A percentile compares a stretch with the other conserved stretches of the same genome.
These are phyloP conservation scores for Dacryopinax primogenitus DNA, from an alignment of 768 basidiomycete species.

Conservation along the genomic window DNA sequence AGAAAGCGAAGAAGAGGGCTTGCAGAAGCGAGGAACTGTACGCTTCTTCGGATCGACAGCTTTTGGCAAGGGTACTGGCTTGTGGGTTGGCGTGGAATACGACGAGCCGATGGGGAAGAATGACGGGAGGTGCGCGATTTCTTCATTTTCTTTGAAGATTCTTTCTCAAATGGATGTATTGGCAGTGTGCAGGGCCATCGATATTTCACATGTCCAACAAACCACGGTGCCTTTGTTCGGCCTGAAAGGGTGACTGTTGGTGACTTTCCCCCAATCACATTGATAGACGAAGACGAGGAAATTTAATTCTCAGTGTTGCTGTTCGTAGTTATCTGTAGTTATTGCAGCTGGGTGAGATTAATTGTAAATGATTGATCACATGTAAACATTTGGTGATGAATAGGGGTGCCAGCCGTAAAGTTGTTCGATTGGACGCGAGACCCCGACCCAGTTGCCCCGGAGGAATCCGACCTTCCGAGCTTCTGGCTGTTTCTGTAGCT, in stretches of 20 bases:
- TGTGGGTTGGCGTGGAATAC: conserved; percentile 88
- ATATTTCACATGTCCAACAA: conserved; percentile 71
- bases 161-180: not conserved
- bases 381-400: not conserved
- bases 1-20: conserved; percentile 40
- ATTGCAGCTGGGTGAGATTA: too few relatives aligned
- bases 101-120: conserved; percentile 95
- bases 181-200: conserved; percentile 64
- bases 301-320: conserved; percentile 34
- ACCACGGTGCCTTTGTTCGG: conserved; percentile 75
- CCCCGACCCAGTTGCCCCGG: not conserved
- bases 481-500: not conserved
- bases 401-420: not conserved
- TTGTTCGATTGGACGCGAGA: not conserved
- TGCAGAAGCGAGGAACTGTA: conserved; percentile 71
- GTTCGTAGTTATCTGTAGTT: too few relatives aligned
- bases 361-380: not conserved
- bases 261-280: conserved; percentile 69
- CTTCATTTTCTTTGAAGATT: not conserved
- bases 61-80: conserved; percentile 50
- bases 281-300: conserved; percentile 57
- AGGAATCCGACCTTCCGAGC: not conserved
- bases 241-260: conserved; percentile 71
- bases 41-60: conserved; percentile 71
- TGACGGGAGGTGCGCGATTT: conserved; percentile 71